Evolutionary conservation across 108 stramenopile genomes (phyloP), one percentile per base, ranked within the genome.

Genomic region (Cyclotella baltica): DNA sequence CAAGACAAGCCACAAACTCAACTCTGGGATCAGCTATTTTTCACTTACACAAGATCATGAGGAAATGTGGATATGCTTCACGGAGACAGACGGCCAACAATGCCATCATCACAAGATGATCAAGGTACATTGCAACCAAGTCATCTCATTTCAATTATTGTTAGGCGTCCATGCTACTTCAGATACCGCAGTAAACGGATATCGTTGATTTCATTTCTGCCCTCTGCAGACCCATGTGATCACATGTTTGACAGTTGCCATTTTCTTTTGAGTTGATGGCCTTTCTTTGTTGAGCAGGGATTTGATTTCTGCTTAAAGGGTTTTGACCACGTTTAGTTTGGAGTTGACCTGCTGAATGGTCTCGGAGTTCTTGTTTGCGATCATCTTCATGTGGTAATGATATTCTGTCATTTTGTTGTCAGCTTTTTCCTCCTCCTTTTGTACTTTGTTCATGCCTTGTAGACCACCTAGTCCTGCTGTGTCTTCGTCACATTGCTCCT

Each of bases 301-400:
- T 30, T 58, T 58, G 57, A 58, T 58, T 30, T 28, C 10, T 30
- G 4, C 29, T 4, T 23, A 29, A 5, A 58, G 29, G 5, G 27
- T 28, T 30, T 58, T 30, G 29, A 58, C 57, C 13, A 58, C 57
- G 6, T 23, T 9, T 4, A 58, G 29, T 58, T 27, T 58, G 4
- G 4, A 29, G 57, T 58, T 58, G 57, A 58, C 57, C 16, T 58
- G 57, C 18, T 58, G 57, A 19, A 58, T 58, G 57, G 57, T 30
- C 30, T 58, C 30, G 28, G 4, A 29, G 29, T 18, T 58, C 4
- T 4, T 18, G 4, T 4, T 58, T 23, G 57, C 6, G 28, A 28
- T 4, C 30, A 4, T 5, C 30, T 58, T 5, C 2, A 58, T 28
- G 4, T 18, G 4, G 57, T 58, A 58, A 28, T 29, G 57, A 58